These are phyloP conservation scores for Dichomitus squalens DNA, from an alignment of 1,284 basidiomycete species.

Conservation along the genomic window DNA sequence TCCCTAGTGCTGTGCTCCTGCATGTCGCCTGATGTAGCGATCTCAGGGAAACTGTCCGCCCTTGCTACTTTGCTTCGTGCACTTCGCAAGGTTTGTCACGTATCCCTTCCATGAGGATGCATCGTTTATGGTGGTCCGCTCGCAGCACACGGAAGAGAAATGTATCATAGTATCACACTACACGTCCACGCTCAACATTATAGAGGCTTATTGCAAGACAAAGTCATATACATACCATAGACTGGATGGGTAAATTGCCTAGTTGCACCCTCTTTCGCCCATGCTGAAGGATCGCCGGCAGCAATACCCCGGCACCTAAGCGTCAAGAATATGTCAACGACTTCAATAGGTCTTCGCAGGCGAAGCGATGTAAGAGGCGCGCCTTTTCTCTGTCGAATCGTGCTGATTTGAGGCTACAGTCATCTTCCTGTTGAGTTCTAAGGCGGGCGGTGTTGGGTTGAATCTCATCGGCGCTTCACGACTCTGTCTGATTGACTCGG, in stretches of 20 bases:
- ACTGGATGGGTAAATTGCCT: conserved; percentile 77
- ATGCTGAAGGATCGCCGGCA: conserved; percentile 31
- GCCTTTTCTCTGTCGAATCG: neutral
- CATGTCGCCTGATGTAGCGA: too few relatives aligned
- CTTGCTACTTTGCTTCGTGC: conserved; percentile 73
- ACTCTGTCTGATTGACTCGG: conserved; percentile 85
- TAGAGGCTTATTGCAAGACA: conserved; percentile 85
- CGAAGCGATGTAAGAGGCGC: conserved; percentile 58
- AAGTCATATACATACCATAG: conserved; percentile 81
- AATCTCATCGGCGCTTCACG: conserved; percentile 92
- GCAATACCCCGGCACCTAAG: conserved; percentile 79
- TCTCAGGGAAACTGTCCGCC: conserved; percentile 78
- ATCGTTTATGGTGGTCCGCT: conserved; percentile 4
- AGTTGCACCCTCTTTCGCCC: neutral
- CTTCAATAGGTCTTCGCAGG: conserved; percentile 79
- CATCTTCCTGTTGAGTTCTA: conserved; percentile 92
- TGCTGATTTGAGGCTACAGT: conserved; percentile 47
- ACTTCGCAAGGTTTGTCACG: conserved; percentile 54
- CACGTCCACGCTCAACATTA: conserved; percentile 88
- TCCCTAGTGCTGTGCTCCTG: neutral
- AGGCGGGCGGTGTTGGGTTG: conserved; percentile 94
- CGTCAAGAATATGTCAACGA: conserved; percentile 83
- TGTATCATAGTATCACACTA: conserved; percentile 91
- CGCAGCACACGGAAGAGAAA: conserved; percentile 84
- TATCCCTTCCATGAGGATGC: neutral